Evolutionary conservation across 139 green algal species (phyloP), one percentile per base, ranked within the genome.

Genomic region (Ulvella scutata): DNA sequence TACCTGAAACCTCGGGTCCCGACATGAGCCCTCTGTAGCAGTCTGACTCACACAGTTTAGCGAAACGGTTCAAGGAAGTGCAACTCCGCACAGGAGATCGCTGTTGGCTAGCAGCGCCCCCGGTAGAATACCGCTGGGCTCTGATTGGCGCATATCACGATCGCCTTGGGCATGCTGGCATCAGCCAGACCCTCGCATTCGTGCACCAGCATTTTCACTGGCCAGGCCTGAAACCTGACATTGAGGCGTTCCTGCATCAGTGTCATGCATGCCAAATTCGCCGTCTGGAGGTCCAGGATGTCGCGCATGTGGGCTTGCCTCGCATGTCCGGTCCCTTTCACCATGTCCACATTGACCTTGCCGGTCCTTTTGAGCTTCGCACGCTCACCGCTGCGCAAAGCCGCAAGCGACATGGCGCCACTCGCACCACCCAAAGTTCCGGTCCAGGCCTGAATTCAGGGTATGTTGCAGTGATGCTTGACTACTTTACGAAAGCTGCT

Each of bases 91-190:
- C 44, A 4, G 75, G 61, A 2, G 3, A 38, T 13, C 26, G 13
- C 0, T 21, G 37, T 3, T 75, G 61, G 75, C 21, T 72, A 21
- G 38, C 38, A 4, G 73, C 43, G 38, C 61, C 76, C 3, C 76
- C 76, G 28, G 9, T 76, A 36, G 34, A 73, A 20, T 78, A 51
- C 29, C 37, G 75, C 4, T 78, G 75, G 75, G 59, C 36, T 61
- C 33, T 78, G 35, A 78, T 78, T 60, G n/a, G 33, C 3, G 17
- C 21, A 35, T 60, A 76, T 36, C 76, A 80, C 76, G 62, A 80
- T 76, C 34, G 40, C 36, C 3, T 80, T 7, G 76, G 43, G 0
- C 62, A 80, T 74, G 76, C 62, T 40, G 76, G 76, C 34, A 62
- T 80, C 0, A 31, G 67, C 4, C 76, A 80, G 62, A 73, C 43